Evolutionary conservation across 2,329 filamentous ascomycete species (phyloP), one percentile per base, ranked within the genome.

Genomic region (Microcyclospora pomicola): DNA sequence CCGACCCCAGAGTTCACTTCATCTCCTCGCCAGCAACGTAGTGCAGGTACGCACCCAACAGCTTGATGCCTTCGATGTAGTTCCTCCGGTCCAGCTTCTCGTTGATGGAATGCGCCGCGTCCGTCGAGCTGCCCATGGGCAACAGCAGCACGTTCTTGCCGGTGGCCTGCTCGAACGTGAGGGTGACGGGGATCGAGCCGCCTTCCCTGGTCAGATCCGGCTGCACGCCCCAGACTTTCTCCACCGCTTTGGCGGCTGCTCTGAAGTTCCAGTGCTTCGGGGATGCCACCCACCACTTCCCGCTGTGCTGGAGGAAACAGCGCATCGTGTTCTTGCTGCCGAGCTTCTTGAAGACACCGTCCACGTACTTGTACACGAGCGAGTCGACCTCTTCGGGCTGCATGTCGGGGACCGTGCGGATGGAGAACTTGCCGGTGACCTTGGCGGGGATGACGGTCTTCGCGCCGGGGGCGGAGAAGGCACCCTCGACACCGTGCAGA

Each of bases 221-320:
- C 67, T 86, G 73, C 38, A 94, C 81, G 38, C 83, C 83, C 75
- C 86, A 98, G 29, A 98, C 91, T 47, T 85, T 77, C 69, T 96
- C 81, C 27, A 91, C 86, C n/a, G 91, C 91, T 73, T 94, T 96
- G 56, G 80, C 77, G 11, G 91, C 91, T 16, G 88, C 88, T 24
- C 77, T 75, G 66, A 96, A 98, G 72, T 98, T 98, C 86, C 91
- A 96, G 72, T 98, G 88, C 67, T 93, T 91, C 24, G 91, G 88
- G 57, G 82, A 87, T 34, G 92, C 86, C 34, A 93, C 86, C 91
- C 91, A 98, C 91, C 91, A 98, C 67, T 95, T 95, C 51, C 91
- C 91, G 42, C 78, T 80, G 68, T 98, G 91, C 64, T 88, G 79
- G 41, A 87, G 71, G 57, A 71, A 77, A 37, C 86, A 78, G 53